Percentiles rank a stretch among this genome's conserved stretches.
These are phyloP conservation scores for Alternaria tenuissima DNA, from an alignment of 2,329 filamentous ascomycete species.

Conservation along the genomic window DNA sequence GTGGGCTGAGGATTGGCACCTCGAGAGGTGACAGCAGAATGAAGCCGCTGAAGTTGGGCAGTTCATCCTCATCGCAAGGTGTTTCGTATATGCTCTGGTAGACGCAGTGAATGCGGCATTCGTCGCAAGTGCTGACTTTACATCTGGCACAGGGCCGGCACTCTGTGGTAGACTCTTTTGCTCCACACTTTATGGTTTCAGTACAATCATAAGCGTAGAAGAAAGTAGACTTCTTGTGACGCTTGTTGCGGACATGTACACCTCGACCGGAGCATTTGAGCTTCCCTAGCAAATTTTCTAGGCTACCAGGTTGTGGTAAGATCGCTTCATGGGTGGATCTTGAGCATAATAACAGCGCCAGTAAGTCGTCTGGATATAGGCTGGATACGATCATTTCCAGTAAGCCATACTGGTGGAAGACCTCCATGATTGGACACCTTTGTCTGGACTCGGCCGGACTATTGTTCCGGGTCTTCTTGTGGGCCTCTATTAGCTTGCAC, in stretches of 20 bases:
- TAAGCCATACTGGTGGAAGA: slow-evolving; percentile 42
- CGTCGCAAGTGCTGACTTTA: slow-evolving; percentile 43
- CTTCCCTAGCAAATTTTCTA: slow-evolving; percentile 36
- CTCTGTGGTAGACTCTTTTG: slow-evolving; percentile 18
- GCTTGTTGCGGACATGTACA: slow-evolving; percentile 27
- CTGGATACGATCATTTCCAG: slow-evolving; percentile 34
- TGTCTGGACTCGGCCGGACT: neutral
- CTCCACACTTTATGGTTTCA: slow-evolving; percentile 36
- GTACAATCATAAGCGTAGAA: slow-evolving; percentile 33
- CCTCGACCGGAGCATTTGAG: slow-evolving; percentile 40
- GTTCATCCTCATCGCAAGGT: slow-evolving; percentile 35
- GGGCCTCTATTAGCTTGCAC: slow-evolving; percentile 3
- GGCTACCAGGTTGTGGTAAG: slow-evolving; percentile 33
- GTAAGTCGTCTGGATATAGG: slow-evolving; percentile 38
- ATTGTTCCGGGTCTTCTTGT: slow-evolving; percentile 20
- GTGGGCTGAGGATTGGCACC: slow-evolving; percentile 41
- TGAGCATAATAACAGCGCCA: slow-evolving; percentile 40
- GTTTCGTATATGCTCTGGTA: slow-evolving; percentile 43
- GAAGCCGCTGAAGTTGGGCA: slow-evolving; percentile 44
- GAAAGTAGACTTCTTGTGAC: slow-evolving; percentile 35
- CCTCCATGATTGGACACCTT: slow-evolving; percentile 26
- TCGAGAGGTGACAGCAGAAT: slow-evolving; percentile 35
- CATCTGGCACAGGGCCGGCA: slow-evolving; percentile 38
- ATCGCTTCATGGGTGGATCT: slow-evolving; percentile 35
- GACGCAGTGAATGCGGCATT: slow-evolving; percentile 47